These are phyloP conservation scores for Lactuca sativa DNA, from an alignment of 129 eudicot species.

Conservation along the genomic window DNA sequence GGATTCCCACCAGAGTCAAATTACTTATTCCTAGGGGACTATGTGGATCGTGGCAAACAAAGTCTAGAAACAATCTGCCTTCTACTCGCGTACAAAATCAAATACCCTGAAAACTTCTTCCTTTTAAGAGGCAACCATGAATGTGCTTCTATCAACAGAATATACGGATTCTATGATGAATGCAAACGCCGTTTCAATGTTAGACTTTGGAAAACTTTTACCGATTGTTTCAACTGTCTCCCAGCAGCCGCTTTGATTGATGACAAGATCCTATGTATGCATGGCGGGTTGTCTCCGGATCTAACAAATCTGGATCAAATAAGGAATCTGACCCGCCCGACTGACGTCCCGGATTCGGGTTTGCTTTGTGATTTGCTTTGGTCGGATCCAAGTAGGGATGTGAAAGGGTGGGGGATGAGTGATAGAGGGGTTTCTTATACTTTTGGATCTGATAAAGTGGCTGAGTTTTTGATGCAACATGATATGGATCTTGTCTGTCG, in stretches of 20 bases:
- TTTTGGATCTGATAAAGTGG: constrained; percentile 71
- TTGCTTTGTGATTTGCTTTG: constrained; percentile 77
- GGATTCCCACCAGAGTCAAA: constrained; percentile 73
- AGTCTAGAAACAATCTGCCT: constrained; percentile 74
- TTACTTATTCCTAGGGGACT: constrained; percentile 69
- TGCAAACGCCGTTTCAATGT: constrained; percentile 79
- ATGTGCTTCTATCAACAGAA: constrained; percentile 72
- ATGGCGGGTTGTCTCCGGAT: constrained; percentile 77
- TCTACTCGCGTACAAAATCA: constrained; percentile 67
- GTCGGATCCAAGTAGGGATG: constrained; percentile 74
- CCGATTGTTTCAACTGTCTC: constrained; percentile 71
- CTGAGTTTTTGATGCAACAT: constrained; percentile 70
- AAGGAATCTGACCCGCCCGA: constrained; percentile 56
- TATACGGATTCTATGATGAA: constrained; percentile 76
- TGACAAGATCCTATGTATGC: constrained; percentile 78
- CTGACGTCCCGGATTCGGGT: constrained; percentile 80
- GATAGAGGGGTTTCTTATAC: constrained; percentile 75
- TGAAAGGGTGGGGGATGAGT: constrained; percentile 78
- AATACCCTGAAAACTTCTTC: constrained; percentile 72
- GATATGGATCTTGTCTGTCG: constrained; percentile 83
- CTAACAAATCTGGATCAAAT: constrained; percentile 58
- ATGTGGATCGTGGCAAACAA: constrained; percentile 77
- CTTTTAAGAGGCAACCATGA: constrained; percentile 72
- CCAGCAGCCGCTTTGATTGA: constrained; percentile 77
- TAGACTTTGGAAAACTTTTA: constrained; percentile 65